Evolutionary conservation across 495 filamentous ascomycete species (phyloP).

Genomic region (Penicillium bialowiezense): DNA sequence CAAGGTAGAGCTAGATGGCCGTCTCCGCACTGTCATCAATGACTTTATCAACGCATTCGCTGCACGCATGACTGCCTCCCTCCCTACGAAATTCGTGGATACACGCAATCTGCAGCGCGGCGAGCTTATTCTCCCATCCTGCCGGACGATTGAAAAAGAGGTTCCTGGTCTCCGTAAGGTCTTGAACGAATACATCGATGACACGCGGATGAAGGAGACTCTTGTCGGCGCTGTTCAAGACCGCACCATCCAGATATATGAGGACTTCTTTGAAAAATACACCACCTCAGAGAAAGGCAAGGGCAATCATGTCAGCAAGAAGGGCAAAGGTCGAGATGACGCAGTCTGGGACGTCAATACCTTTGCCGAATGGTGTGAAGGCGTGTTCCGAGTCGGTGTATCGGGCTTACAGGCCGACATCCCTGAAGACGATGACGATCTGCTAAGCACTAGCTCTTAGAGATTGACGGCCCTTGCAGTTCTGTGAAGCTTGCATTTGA

Average conservation of each 20-base stretch:
- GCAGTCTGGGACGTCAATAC: constrained; percentile 63
- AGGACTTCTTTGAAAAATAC: constrained; percentile 57
- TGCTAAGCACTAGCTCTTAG: constrained; percentile 21
- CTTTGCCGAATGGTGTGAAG: constrained; percentile 58
- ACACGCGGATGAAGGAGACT: constrained; percentile 59
- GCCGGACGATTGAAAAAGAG: constrained; percentile 51
- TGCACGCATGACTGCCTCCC: constrained; percentile 51
- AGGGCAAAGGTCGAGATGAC: constrained; percentile 62
- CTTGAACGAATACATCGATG: constrained; percentile 57
- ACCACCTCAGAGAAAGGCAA: constrained; percentile 42
- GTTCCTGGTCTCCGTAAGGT: constrained; percentile 50
- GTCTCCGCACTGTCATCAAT: constrained; percentile 73
- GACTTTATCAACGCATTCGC: constrained; percentile 68
- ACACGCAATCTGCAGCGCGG: constrained; percentile 35
- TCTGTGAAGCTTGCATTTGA: constrained; percentile 7
- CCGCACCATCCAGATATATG: constrained; percentile 56
- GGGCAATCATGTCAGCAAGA: constrained; percentile 46
- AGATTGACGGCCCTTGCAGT: neutral
- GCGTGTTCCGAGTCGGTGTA: constrained; percentile 53
- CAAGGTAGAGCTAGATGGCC: constrained; percentile 76
- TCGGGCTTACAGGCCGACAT: constrained; percentile 31
- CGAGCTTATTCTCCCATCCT: constrained; percentile 37
- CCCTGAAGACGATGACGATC: constrained; percentile 35
- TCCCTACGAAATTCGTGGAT: constrained; percentile 44
- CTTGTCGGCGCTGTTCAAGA: constrained; percentile 61